Percentiles rank a stretch among this genome's conserved stretches.
phyloP scores from a whole-genome alignment of 345 rosid genomes.

The Bruguiera parviflora region DNA sequence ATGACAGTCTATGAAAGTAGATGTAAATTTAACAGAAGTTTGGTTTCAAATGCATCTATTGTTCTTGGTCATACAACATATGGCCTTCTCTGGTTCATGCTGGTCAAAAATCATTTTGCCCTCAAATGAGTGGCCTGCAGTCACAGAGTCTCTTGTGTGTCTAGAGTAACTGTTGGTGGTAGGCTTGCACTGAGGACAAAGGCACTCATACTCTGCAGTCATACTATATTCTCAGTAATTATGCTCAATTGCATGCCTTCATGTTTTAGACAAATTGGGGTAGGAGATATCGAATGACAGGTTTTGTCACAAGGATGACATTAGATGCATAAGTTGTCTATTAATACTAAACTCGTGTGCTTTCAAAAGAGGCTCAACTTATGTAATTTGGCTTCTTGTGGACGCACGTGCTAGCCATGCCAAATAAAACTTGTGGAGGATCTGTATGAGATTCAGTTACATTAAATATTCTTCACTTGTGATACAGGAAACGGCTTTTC shows the following conservation, averaged over 20 bases:
- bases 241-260: neutral
- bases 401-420: no score
- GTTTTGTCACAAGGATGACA: neutral
- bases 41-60: neutral
- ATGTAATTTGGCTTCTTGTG: neutral
- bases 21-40: no score
- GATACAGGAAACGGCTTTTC: conserved; percentile 76
- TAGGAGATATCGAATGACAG: neutral
- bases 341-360: no score
- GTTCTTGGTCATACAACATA: neutral
- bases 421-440: no score
- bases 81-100: neutral
- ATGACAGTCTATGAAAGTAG: no score
- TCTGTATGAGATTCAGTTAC: neutral
- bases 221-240: neutral
- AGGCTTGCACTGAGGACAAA: no score
- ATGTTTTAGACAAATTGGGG: neutral
- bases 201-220: neutral
- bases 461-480: neutral
- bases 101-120: neutral
- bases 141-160: no score
- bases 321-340: no score
- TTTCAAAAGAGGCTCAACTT: neutral
- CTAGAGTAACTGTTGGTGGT: no score
- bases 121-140: no score